Evolutionary conservation across 1,284 basidiomycete species (phyloP), one percentile per base, ranked within the genome.

Genomic region (Boletus holoroseus): DNA sequence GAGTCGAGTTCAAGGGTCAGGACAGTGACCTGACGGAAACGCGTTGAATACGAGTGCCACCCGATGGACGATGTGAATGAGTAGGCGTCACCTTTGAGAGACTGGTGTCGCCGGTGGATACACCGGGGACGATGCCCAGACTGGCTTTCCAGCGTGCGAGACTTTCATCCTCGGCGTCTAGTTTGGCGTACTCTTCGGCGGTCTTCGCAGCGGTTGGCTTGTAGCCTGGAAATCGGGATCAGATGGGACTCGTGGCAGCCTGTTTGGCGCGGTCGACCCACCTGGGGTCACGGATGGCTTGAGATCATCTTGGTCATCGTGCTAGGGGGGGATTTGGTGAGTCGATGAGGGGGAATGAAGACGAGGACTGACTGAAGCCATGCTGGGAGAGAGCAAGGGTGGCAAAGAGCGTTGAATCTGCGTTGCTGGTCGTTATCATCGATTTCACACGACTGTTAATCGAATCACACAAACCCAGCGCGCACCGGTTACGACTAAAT

Each of bases 111-210:
- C 64, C 68, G 5, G 58, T 44, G 22, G 71, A 44, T 15, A 62
- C 75, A 46, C 78, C 82, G 20, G 84, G 76, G 42, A 78, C 79
- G 58, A 94, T 83, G 48, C 93, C 93, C 31, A 95, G 77, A 55
- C 85, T 92, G 22, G 88, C 90, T 68, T 94, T 94, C 91, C 91
- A 94, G 56, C 90, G 84, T 13, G 81, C 80, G 63, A 90, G 74
- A 68, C 86, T 90, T 69, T 93, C 90, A 67, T 94, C 91, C 54
- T 88, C 76, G 11, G 85, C 87, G 69, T 94, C 91, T 48, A 94
- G 78, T 40, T 83, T 71, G 13, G 81, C 81, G 52, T 87, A 87
- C 64, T 89, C 87, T 40, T 85, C 83, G 16, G 81, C 70, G 40
- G 73, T 74, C 71, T 86, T 90, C 18, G 73, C 77, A 52, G 76